phyloP scores from a whole-genome alignment of 2,329 filamentous ascomycete genomes.

The Colletotrichum orbiculare region DNA sequence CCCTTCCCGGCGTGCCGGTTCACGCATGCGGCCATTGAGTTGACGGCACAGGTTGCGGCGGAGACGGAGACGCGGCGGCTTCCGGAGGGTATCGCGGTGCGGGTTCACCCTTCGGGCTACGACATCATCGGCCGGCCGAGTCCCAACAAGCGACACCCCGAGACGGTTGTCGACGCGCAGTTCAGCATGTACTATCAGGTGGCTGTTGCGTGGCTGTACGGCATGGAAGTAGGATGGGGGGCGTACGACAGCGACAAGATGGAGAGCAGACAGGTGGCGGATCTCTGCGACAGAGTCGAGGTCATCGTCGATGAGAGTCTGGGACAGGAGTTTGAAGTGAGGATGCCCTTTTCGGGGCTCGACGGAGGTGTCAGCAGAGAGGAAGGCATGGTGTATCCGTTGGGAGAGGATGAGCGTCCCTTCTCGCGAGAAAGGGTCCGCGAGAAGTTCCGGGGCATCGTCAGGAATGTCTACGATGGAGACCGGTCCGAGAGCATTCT shows the following conservation, averaged over 20 bases:
- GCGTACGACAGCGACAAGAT: slow-evolving; percentile 41
- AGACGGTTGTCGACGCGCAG: slow-evolving; percentile 43
- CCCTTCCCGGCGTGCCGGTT: slow-evolving; percentile 41
- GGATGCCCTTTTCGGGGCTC: slow-evolving; percentile 32
- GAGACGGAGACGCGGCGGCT: slow-evolving; percentile 24
- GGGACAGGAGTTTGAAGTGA: slow-evolving; percentile 7
- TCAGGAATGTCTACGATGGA: slow-evolving; percentile 32
- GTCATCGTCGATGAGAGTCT: slow-evolving; percentile 36
- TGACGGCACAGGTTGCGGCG: slow-evolving; percentile 37
- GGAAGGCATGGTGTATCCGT: slow-evolving; percentile 35
- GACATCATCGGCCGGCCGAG: slow-evolving; percentile 39
- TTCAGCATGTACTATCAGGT: slow-evolving; percentile 45
- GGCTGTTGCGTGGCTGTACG: slow-evolving; percentile 42
- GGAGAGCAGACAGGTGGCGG: slow-evolving; percentile 35
- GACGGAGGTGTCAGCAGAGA: slow-evolving; percentile 35
- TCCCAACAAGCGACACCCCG: slow-evolving; percentile 41
- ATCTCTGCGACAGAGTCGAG: slow-evolving; percentile 39
- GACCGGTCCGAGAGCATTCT: background rate
- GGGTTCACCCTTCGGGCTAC: slow-evolving; percentile 39
- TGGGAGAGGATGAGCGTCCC: slow-evolving; percentile 40
- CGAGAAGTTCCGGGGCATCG: slow-evolving; percentile 40
- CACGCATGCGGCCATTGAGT: slow-evolving; percentile 44
- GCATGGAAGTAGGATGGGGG: slow-evolving; percentile 40
- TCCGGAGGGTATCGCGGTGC: slow-evolving; percentile 37
- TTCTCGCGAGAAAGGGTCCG: slow-evolving; percentile 39